Evolutionary conservation across 2,329 filamentous ascomycete species (phyloP).

Genomic region (Ceratocystiopsis brevicomis): DNA sequence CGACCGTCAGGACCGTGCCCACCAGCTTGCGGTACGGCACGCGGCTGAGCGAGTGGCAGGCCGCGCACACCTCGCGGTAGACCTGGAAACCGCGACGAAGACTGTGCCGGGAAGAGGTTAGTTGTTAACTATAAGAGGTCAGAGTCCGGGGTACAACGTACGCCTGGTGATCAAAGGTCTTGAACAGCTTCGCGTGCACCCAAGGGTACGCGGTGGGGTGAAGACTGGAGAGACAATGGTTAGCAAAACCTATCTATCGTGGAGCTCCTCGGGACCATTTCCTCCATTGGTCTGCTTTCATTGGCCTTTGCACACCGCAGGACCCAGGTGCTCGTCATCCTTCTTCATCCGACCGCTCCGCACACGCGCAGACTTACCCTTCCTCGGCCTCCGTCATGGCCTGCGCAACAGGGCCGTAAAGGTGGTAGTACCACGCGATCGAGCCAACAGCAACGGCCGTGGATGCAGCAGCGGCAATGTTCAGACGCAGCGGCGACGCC

Average conservation of each 20-base stretch:
- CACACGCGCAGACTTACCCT: conserved; percentile 51
- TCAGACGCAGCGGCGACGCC: conserved; percentile 58
- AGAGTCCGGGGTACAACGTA: conserved; percentile 32
- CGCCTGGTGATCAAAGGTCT: conserved; percentile 94
- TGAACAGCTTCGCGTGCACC: conserved; percentile 80
- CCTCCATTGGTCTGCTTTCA: conserved; percentile 8
- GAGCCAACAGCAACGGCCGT: conserved; percentile 75
- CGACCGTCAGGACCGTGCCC: conserved; percentile 80
- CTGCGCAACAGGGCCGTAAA: conserved; percentile 74
- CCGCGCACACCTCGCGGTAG: conserved; percentile 94
- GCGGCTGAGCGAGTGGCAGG: conserved; percentile 90
- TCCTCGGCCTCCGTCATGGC: conserved; percentile 91
- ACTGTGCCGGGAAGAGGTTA: conserved; percentile 25
- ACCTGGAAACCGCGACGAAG: conserved; percentile 98
- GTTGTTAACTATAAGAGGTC: background rate
- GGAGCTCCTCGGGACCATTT: background rate
- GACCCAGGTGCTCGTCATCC: background rate
- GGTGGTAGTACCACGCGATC: conserved; percentile 92
- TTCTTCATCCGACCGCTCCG: no score
- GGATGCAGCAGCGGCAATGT: conserved; percentile 69
- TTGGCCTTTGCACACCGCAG: background rate
- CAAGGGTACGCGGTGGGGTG: conserved; percentile 86
- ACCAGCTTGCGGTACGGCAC: conserved; percentile 87
- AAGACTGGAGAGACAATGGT: conserved; percentile 39
- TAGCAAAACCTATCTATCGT: background rate